Base-by-base conservation (phyloP, 179 eudicot species). In the Nepenthes alata region DNA sequence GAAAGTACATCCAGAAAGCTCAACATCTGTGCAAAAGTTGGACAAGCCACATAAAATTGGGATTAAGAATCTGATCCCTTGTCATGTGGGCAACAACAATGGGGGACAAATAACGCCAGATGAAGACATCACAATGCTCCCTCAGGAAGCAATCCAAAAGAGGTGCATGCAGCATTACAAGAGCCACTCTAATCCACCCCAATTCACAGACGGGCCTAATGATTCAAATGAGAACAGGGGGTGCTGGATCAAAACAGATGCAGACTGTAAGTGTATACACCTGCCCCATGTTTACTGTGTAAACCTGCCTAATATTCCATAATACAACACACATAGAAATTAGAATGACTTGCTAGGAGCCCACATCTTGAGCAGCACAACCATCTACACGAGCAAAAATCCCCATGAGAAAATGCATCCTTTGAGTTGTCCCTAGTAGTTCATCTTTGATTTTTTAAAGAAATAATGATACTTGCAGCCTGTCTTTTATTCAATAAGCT, bases 161-260 rank as follows among this genome's bases (percentile, higher is more conserved):
- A 75, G 74, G 44, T 57, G 67, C 66, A 60, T 60, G 61, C 66
- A 54, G 3, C 59, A 58, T 68, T 58, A 55, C 65, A 81, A 69
- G 68, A 80, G 68, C 79, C 71, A 67, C 53, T 67, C 68, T 38
- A 73, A 63, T 72, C 62, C 72, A 61, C 58, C 78, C 35, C 73
- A 84, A 58, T 52, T 63, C 65, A 66, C 70, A 67, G 53, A 67
- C 38, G 64, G 65, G 47, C 77, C 66, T 15, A 72, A 63, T 60
- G 80, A 79, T 58, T 77, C 76, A 51, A 65, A 58, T 70, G 85
- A 71, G 45, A 83, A 77, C 78, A 72, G 80, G 62, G 91, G 85
- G 68, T 76, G 69, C 77, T 91, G 91, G 97, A 83, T 91, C 79
- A 91, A 84, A 75, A 81, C 91, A 51, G 96, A 91, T 65, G 81